Conservation (phyloP, 768 basidiomycete genomes). For the Psilocybe subaeruginosa region DNA sequence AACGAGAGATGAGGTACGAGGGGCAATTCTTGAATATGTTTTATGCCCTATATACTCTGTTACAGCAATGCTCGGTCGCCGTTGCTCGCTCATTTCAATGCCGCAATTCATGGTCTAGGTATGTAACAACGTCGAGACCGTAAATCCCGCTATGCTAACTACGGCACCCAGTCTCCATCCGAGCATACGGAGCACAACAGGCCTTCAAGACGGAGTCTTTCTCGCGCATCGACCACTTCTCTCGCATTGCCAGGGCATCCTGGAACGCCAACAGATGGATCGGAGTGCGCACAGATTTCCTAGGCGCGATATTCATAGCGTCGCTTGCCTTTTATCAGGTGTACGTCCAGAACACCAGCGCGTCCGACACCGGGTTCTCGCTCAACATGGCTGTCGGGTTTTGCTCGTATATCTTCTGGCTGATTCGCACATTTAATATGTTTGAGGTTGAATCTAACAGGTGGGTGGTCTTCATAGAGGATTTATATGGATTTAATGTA, state of each 20-base stretch:
- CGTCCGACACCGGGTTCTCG: conserved; percentile 52
- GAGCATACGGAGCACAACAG: conserved; percentile 63
- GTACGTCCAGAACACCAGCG: conserved; percentile 41
- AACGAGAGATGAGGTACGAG: conserved; percentile 38
- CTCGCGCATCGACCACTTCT: conserved; percentile 54
- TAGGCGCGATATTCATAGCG: conserved; percentile 59
- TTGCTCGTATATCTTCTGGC: conserved; percentile 54
- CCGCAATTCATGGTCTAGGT: conserved; percentile 56
- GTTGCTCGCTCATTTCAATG: conserved; percentile 18
- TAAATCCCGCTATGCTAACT: not conserved
- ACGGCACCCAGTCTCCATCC: conserved; percentile 44
- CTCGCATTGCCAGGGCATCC: conserved; percentile 44
- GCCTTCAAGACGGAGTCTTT: conserved; percentile 45
- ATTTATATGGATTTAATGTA: not conserved
- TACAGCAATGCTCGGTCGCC: conserved; percentile 20
- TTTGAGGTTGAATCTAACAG: conserved; percentile 42
- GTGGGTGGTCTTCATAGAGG: conserved; percentile 10
- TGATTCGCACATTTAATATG: conserved; percentile 43
- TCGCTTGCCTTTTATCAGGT: conserved; percentile 56
- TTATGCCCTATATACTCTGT: not conserved
- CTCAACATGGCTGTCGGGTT: conserved; percentile 62
- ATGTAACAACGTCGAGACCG: conserved; percentile 13
- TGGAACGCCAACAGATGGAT: conserved; percentile 52
- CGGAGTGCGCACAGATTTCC: conserved; percentile 54
- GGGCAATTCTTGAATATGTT: not conserved